Base-by-base conservation (phyloP, 345 rosid genomes). In the Mercurialis annua region DNA sequence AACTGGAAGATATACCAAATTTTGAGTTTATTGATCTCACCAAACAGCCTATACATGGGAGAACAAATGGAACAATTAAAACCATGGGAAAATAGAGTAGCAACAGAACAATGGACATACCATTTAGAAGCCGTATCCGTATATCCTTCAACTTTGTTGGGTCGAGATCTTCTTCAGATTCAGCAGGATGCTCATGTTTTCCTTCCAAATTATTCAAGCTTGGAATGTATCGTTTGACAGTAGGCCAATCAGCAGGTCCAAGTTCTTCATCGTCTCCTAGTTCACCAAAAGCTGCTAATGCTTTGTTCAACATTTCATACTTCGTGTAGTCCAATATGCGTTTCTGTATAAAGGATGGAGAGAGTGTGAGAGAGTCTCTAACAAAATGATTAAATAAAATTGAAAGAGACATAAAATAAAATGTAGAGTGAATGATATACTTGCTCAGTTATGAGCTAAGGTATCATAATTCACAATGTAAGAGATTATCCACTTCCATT, bases 261-360 rank as follows among this genome's bases (percentile, higher is more conserved):
- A 93, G 84, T 78, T 94, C 97, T 78, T 93, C 99, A 66, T 94
- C 99, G n/a, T 91, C 96, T 73, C 90, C 91, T 36, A 89, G 90
- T 73, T 87, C 92, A 76, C 84, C 81, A 85, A 87, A 94, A 54
- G 91, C 90, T 81, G 86, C 82, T 64, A 84, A 71, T 66, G 97
- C 96, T 80, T 77, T 89, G 61, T 83, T 87, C 87, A 85, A 63
- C 96, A 94, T 86, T 81, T 89, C 96, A 79, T 77, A 83, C 82
- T 86, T 94, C 64, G 97, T 94, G 71, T 78, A 85, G 54, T 91
- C 89, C 80, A 94, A 63, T 70, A 94, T 83, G 27, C 99, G 96
- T 78, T 71, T 87, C 97, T 94, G 81, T 62, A 71, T 43, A 17
- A 65, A 17, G 61, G 20, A 40, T 61, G 69, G 43, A 17, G 65